Evolutionary conservation across 2,329 filamentous ascomycete species (phyloP), one percentile per base, ranked within the genome.

Genomic region (Claviceps cyperi): DNA sequence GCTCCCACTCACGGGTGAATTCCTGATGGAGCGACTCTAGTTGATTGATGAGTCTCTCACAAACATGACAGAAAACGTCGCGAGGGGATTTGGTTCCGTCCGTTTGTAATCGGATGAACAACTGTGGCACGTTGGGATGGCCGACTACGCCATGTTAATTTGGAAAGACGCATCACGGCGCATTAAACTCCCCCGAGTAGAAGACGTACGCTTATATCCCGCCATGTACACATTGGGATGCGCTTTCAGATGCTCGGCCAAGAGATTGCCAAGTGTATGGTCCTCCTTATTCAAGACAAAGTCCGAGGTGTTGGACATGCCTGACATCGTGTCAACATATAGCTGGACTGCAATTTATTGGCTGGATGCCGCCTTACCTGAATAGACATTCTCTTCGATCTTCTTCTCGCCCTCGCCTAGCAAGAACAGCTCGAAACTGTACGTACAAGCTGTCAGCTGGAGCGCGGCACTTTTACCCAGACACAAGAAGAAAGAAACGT

Each of bases 241-340:
- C 65, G 86, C 82, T 70, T 92, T 82, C 51, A 98, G 83, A 60
- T 91, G 86, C 61, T 87, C 83, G 46, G 84, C 79, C 51, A 98
- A 77, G 50, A 98, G 76, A 66, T 98, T 96, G 59, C 84, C 92
- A 24, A 98, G 78, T 1, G 91, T 96, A 69, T 96, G 91, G 60
- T 98, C 92, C 67, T 98, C 92, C 68, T 96, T 97, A 69, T 88
- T 87, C 69, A 98, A 82, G 52, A 87, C 81, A 71, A 98, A 98
- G 68, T 96, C 86, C 9, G 88, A 86, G n/a, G 86, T 89, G 65
- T 95, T 94, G 21, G 91, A 87, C 64, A 94, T 89, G 62, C 88
- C 89, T 63, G 9, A 35, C 36, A 15, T 35, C 4, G 6, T 36
- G 17, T 52, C 24, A 50, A 17, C 5, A 13, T 22, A 19, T 14